phyloP scores from a whole-genome alignment of 345 rosid genomes.

The Salix brachista region DNA sequence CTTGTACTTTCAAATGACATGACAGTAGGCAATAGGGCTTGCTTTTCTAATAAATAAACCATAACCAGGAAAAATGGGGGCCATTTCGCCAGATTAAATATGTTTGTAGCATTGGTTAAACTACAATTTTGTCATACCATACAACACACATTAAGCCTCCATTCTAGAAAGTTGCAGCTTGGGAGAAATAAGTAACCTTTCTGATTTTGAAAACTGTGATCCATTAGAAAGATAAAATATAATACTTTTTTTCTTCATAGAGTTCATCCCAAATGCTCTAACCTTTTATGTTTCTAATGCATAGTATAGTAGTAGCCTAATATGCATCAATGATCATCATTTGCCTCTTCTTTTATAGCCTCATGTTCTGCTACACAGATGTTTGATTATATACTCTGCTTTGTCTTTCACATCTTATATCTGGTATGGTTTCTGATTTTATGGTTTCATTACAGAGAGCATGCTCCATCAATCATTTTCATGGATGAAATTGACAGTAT shows the following conservation, averaged over 20 bases:
- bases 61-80: not conserved
- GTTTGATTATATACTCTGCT: not conserved
- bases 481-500: slow-evolving; percentile 99
- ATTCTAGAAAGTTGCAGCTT: not conserved
- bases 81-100: not conserved
- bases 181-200: not conserved
- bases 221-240: not conserved
- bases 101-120: not conserved
- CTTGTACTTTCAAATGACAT: not conserved
- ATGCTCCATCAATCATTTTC: slow-evolving; percentile 93
- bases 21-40: not conserved
- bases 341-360: not conserved
- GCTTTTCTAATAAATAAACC: not conserved
- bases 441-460: slow-evolving; percentile 57
- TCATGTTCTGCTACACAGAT: not conserved
- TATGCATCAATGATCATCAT: not conserved
- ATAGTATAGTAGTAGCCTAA: not conserved
- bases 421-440: not conserved
- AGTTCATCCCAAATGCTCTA: not conserved
- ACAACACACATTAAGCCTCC: not conserved
- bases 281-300: not conserved
- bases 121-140: not conserved
- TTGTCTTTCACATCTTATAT: slow-evolving; percentile 4
- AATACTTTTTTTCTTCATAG: not conserved
- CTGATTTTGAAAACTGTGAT: not conserved